Percentiles rank a stretch among this genome's conserved stretches.
Conservation (phyloP, 805 yeast species). For the Cyberlindnera amylophila region DNA sequence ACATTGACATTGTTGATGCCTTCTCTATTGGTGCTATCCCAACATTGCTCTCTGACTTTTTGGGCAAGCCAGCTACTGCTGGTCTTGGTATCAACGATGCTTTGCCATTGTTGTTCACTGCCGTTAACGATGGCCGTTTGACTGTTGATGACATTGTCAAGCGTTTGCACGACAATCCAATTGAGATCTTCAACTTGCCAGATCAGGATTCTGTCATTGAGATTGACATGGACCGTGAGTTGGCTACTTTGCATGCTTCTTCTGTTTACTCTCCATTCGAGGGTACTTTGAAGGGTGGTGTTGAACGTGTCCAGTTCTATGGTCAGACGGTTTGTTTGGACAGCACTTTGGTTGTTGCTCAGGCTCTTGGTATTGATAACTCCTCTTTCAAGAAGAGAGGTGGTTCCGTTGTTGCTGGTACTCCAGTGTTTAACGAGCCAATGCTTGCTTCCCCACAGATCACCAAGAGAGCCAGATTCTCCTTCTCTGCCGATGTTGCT, state of each 20-base stretch:
- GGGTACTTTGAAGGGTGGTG: constrained; percentile 67
- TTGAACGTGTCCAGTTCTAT: constrained; percentile 81
- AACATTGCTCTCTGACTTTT: constrained; percentile 60
- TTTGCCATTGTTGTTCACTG: constrained; percentile 75
- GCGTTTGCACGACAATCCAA: constrained; percentile 79
- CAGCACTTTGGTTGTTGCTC: constrained; percentile 61
- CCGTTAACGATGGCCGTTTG: constrained; percentile 69
- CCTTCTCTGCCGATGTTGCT: constrained; percentile 43
- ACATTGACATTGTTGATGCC: constrained; percentile 70
- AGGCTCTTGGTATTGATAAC: constrained; percentile 52
- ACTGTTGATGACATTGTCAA: constrained; percentile 67
- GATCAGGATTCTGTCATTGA: constrained; percentile 78
- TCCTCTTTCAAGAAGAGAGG: constrained; percentile 29
- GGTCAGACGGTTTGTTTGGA: constrained; percentile 81
- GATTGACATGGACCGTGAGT: constrained; percentile 72
- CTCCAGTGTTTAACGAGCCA: constrained; percentile 26
- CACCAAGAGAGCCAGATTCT: constrained; percentile 43
- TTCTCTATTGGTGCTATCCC: constrained; percentile 85
- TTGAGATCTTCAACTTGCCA: constrained; percentile 75
- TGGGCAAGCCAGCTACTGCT: constrained; percentile 55
- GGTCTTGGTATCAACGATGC: constrained; percentile 81
- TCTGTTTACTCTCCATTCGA: constrained; percentile 54
- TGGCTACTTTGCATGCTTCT: constrained; percentile 38
- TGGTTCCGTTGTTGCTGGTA: constrained; percentile 22
- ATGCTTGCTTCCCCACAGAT: constrained; percentile 36